These are phyloP conservation scores for Delitschia confertaspora DNA, from an alignment of 495 filamentous ascomycete species.

Conservation along the genomic window DNA sequence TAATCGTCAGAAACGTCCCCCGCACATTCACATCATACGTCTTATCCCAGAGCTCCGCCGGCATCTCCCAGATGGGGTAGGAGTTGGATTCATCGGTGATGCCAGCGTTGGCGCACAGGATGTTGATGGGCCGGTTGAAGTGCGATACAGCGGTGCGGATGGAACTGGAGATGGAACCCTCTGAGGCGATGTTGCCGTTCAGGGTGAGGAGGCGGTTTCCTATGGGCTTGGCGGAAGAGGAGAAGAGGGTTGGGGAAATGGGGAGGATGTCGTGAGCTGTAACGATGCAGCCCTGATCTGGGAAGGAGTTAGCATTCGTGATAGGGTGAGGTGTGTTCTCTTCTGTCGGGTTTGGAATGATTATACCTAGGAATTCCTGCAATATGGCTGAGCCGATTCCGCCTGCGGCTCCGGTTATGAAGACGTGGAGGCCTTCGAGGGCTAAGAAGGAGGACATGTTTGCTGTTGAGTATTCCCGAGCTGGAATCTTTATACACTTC, in stretches of 20 bases:
- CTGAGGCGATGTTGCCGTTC: constrained; percentile 42
- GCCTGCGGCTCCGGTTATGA: constrained; percentile 50
- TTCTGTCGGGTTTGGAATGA: neutral
- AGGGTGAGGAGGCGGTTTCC: constrained; percentile 31
- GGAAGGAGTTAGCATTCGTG: neutral
- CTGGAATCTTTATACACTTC: too few species aligned
- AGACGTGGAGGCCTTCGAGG: constrained; percentile 47
- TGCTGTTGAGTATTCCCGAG: too few species aligned
- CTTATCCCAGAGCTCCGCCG: constrained; percentile 45
- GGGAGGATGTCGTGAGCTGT: constrained; percentile 43
- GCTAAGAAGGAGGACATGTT: constrained; percentile 40
- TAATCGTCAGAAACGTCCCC: constrained; percentile 50
- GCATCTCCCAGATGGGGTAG: constrained; percentile 48
- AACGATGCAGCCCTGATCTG: constrained; percentile 47
- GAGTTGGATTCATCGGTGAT: constrained; percentile 40
- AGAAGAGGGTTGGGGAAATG: too few species aligned
- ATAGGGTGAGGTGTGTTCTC: neutral
- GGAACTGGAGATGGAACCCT: constrained; percentile 39
- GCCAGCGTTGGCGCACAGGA: constrained; percentile 46
- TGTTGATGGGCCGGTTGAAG: constrained; percentile 46
- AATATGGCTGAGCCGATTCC: constrained; percentile 45
- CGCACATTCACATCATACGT: constrained; percentile 43
- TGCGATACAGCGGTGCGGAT: constrained; percentile 39
- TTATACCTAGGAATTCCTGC: constrained; percentile 46
- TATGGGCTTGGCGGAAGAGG: too few species aligned